Percentiles rank a stretch among this genome's conserved stretches.
Conservation (phyloP, 2,329 filamentous ascomycete species). For the Claviceps sp. region DNA sequence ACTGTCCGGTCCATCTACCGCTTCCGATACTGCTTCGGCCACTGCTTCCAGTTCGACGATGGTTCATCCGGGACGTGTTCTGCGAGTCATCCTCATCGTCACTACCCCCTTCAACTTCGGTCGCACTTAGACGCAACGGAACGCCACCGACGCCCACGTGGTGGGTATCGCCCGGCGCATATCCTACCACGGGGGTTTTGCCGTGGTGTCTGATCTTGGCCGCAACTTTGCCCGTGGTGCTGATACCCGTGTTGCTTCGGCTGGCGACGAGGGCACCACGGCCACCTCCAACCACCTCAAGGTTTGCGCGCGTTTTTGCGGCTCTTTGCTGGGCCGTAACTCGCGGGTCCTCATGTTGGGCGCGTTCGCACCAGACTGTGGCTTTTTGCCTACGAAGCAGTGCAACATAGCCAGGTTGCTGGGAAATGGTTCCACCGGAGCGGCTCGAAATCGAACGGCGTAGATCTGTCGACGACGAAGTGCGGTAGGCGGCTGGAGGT, state of each 20-base stretch:
- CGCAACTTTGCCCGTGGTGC: conserved; percentile 50
- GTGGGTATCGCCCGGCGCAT: conserved; percentile 57
- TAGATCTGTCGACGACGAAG: conserved; percentile 41
- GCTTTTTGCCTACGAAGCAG: conserved; percentile 95
- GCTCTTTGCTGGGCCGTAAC: conserved; percentile 70
- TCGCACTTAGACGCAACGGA: conserved; percentile 84
- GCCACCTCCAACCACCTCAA: conserved; percentile 60
- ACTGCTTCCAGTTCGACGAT: conserved; percentile 62
- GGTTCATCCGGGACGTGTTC: conserved; percentile 37
- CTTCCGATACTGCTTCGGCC: conserved; percentile 55
- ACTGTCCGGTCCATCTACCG: conserved; percentile 33
- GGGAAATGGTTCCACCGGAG: conserved; percentile 43
- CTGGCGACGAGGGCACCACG: conserved; percentile 26
- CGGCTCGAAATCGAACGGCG: conserved; percentile 72
- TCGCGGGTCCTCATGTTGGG: conserved; percentile 83
- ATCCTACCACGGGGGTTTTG: conserved; percentile 65
- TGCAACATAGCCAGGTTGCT: conserved; percentile 74
- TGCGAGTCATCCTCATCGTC: conserved; percentile 58
- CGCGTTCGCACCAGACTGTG: conserved; percentile 93
- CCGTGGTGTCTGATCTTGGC: conserved; percentile 84
- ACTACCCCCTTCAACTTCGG: conserved; percentile 81
- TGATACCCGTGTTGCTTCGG: conserved; percentile 50
- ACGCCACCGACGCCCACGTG: conserved; percentile 66
- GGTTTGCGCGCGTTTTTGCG: conserved; percentile 73
- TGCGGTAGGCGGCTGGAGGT: conserved; percentile 43